These are phyloP conservation scores for Arthrobotrys musiformis DNA, from an alignment of 2,329 filamentous ascomycete genomes.

Conservation along the genomic window DNA sequence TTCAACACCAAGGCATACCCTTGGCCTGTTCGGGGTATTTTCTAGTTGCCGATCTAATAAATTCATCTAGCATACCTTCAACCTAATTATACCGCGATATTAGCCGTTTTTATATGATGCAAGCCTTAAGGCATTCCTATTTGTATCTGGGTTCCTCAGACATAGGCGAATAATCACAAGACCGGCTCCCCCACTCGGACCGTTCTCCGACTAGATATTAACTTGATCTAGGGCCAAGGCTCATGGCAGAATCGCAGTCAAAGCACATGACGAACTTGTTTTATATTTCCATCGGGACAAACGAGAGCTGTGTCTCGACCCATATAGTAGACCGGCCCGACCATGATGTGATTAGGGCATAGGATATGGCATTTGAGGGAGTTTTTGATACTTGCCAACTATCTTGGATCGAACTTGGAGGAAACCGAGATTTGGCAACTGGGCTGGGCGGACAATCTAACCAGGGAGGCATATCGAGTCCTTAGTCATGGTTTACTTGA, in stretches of 20 bases:
- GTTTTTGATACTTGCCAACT: conserved; percentile 55
- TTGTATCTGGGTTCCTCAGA: conserved; percentile 15
- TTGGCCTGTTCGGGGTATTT: conserved; percentile 10
- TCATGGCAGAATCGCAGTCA: conserved; percentile 4
- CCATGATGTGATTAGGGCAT: conserved; percentile 23
- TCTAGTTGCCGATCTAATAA: conserved; percentile 19
- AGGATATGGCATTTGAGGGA: conserved; percentile 42
- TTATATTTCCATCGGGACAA: not conserved
- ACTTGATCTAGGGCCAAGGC: conserved; percentile 9
- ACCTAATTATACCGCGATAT: conserved; percentile 20
- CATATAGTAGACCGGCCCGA: conserved; percentile 50
- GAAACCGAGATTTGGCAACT: not conserved
- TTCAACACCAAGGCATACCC: not conserved
- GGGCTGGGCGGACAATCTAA: conserved; percentile 3
- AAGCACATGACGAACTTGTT: not conserved
- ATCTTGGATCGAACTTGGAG: conserved; percentile 42
- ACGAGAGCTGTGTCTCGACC: not conserved
- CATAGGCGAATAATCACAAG: conserved; percentile 43
- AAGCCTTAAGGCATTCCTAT: conserved; percentile 13
- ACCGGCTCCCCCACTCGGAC: conserved; percentile 43
- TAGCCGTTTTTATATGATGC: conserved; percentile 23
- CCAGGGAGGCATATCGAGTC: not conserved
- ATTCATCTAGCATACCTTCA: conserved; percentile 22
- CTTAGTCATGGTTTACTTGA: not conserved
- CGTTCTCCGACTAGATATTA: conserved; percentile 38